Evolutionary conservation across 164 flowering plant genomes (phyloP), one percentile per base, ranked within the genome.

Genomic region (Stephania japonica): DNA sequence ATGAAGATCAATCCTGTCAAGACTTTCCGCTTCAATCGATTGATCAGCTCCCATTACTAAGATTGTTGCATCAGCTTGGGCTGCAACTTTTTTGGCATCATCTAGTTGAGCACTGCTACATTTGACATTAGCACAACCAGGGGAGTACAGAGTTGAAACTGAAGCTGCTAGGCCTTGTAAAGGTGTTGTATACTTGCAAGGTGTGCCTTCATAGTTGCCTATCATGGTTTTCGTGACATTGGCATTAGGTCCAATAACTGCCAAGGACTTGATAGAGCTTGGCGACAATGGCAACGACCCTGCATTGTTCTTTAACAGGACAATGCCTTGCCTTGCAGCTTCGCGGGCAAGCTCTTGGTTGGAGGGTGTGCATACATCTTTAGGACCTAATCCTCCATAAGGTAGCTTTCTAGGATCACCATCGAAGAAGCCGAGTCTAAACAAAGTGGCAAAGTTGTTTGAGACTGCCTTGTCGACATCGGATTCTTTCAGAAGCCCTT

Each of bases 231-330:
- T 82, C 4, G 97, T 94, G 83, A 81, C 98, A 78, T 92, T 88
- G 62, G 97, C 96, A 81, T 95, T 95, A 9, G 98, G 99, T 32
- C 98, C 98, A 47, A 94, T 89, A 8, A 94, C 90, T 21, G 99
- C 98, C 73, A 96, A 67, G 41, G 86, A 79, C 81, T 93, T 93
- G 69, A 92, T 88, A 67, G 77, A 50, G 14, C 85, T 73, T 2
- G 86, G 78, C n/a, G 87, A 82, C 24, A 95, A 85, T 18, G 99
- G 98, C 67, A 95, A 76, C 1, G 89, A 80, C 1, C 82, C 85
- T 5, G 73, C 69, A n/a, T 42, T 76, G 83, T 93, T 93, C 83
- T 93, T 87, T 27, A 93, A 87, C 68, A 95, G 69, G n/a, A 95
- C 98, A 27, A 95, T 93, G 67, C 99, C 99, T 81, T 91, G 96